Conservation (phyloP, 441 rosid genomes). For the Croton laevigatus region DNA sequence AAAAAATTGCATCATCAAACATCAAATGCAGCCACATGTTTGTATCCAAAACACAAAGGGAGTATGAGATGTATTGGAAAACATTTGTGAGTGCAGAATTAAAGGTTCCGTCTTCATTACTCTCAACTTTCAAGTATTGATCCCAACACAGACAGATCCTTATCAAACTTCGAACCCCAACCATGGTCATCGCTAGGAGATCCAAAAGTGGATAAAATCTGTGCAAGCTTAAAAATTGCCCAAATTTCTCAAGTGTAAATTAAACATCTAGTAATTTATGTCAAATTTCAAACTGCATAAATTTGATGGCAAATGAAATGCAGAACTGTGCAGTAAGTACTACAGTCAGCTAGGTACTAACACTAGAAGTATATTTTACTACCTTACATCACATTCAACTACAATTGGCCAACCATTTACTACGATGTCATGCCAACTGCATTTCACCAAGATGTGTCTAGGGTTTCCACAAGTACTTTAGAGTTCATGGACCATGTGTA, state of each 20-base stretch:
- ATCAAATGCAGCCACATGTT: neutral
- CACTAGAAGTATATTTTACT: too few species aligned
- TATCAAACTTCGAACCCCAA: neutral
- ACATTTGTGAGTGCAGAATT: neutral
- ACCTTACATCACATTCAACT: too few species aligned
- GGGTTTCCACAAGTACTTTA: too few species aligned
- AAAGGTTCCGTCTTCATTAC: neutral
- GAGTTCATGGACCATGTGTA: too few species aligned
- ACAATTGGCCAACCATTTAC: too few species aligned
- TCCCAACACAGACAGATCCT: neutral
- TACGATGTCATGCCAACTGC: too few species aligned
- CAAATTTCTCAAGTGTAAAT: neutral
- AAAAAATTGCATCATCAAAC: neutral
- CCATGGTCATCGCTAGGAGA: neutral
- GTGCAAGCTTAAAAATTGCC: neutral
- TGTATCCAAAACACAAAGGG: neutral
- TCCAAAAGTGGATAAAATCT: neutral
- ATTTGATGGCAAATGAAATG: neutral
- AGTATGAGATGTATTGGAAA: neutral
- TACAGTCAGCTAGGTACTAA: too few species aligned
- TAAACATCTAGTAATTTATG: neutral
- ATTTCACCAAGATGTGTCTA: too few species aligned
- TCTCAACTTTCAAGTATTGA: neutral
- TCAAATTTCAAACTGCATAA: neutral
- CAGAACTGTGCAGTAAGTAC: neutral